Conservation (phyloP, 179 eudicot genomes). For the Vitellaria paradoxa region DNA sequence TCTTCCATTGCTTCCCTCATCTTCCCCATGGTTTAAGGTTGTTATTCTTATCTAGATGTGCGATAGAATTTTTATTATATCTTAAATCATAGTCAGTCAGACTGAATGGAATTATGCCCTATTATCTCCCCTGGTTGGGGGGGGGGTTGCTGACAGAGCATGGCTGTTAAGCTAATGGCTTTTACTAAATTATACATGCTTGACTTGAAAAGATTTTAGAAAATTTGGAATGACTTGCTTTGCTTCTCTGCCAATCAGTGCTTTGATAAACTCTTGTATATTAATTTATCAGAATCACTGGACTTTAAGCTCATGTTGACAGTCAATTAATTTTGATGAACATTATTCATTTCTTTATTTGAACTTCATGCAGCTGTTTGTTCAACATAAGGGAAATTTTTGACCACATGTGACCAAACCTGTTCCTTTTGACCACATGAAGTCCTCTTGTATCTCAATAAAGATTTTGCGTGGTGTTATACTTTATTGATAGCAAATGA, state of each 20-base stretch:
- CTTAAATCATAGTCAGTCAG: neutral
- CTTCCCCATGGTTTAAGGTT: neutral
- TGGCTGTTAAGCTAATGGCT: neutral
- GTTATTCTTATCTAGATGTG: no score
- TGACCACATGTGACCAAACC: neutral
- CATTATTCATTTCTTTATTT: neutral
- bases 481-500: neutral
- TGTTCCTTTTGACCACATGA: neutral
- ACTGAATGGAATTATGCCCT: no score
- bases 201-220: neutral
- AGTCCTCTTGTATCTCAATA: neutral
- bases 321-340: neutral
- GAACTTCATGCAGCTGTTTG: neutral
- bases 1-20: neutral
- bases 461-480: no score
- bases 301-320: neutral
- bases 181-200: neutral
- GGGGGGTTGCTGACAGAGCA: no score
- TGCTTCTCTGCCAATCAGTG: neutral
- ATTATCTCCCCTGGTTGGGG: no score
- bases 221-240: no score
- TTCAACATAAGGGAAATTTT: neutral
- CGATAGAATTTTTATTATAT: neutral
- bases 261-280: neutral
- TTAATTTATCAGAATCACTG: neutral